Conservation (phyloP, 2,329 filamentous ascomycete species). For the Escovopsis sp. region DNA sequence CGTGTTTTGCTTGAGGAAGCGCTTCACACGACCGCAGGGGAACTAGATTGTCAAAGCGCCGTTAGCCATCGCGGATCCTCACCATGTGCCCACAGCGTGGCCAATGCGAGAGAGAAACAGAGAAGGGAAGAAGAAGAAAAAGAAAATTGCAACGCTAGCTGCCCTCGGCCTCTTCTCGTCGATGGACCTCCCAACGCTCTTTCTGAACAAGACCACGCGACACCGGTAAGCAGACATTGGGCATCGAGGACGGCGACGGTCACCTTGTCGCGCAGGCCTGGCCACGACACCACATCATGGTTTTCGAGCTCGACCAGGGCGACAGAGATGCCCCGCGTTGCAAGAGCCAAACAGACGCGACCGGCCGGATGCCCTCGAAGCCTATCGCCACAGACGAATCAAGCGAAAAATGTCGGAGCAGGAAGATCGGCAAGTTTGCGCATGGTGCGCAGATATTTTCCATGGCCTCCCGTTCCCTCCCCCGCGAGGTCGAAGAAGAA, state of each 20-base stretch:
- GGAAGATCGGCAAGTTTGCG: too few relatives aligned
- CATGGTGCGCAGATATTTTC: constrained; percentile 1
- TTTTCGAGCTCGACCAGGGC: too few relatives aligned
- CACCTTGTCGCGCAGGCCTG: constrained; percentile 3
- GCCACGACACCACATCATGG: neutral
- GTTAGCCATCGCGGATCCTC: neutral
- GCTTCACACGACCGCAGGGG: constrained; percentile 98
- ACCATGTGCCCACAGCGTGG: neutral
- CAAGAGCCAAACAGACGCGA: too few relatives aligned
- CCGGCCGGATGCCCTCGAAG: neutral
- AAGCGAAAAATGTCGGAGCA: too few relatives aligned
- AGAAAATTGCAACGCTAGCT: neutral
- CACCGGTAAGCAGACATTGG: neutral
- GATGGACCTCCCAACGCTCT: constrained; percentile 1
- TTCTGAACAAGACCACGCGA: constrained; percentile 3
- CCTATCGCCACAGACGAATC: too few relatives aligned
- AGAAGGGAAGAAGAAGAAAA: neutral
- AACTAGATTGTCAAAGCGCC: constrained; percentile 44
- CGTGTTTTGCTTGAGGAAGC: constrained; percentile 97
- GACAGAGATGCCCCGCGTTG: too few relatives aligned
- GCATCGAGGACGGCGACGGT: constrained; percentile 1
- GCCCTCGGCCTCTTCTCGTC: neutral
- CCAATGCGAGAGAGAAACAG: neutral
- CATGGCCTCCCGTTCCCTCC: neutral
- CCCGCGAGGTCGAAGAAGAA: too few relatives aligned